Conservation (phyloP, 768 basidiomycete genomes). For the Lactarius tabidus region DNA sequence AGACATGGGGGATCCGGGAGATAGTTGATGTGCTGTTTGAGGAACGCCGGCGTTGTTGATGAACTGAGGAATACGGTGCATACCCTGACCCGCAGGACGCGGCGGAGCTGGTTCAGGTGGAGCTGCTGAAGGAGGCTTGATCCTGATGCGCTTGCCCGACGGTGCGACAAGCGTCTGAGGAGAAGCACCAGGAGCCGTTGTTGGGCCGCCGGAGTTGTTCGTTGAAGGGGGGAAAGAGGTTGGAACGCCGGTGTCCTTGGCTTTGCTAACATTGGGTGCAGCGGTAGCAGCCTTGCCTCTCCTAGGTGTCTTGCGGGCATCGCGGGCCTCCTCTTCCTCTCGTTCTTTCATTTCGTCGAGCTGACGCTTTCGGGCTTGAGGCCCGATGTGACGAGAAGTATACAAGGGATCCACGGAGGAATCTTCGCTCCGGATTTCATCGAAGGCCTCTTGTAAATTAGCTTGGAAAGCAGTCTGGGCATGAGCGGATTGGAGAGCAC, state of each 20-base stretch:
- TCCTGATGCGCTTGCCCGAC: constrained; percentile 46
- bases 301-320: constrained; percentile 36
- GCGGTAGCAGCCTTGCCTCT: constrained; percentile 30
- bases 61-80: constrained; percentile 21
- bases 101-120: constrained; percentile 21
- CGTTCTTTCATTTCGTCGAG: constrained; percentile 41
- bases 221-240: constrained; percentile 29
- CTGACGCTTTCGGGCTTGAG: constrained; percentile 41
- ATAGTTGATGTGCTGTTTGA: constrained; percentile 13
- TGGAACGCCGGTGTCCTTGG: constrained; percentile 35
- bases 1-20: constrained; percentile 26
- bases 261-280: constrained; percentile 33
- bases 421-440: constrained; percentile 44
- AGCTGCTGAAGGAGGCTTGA: constrained; percentile 43
- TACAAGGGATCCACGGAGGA: constrained; percentile 44
- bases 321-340: constrained; percentile 45
- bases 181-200: constrained; percentile 25
- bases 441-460: constrained; percentile 47
- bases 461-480: constrained; percentile 43
- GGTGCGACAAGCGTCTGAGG: constrained; percentile 42
- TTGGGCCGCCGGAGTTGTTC: constrained; percentile 24
- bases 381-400: constrained; percentile 44
- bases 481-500: constrained; percentile 41
- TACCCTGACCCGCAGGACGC: constrained; percentile 25
- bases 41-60: constrained; percentile 24